Evolutionary conservation across 371 early-diverging fungal genomes (phyloP), one percentile per base, ranked within the genome.

Genomic region (Actinomortierella wolfii): DNA sequence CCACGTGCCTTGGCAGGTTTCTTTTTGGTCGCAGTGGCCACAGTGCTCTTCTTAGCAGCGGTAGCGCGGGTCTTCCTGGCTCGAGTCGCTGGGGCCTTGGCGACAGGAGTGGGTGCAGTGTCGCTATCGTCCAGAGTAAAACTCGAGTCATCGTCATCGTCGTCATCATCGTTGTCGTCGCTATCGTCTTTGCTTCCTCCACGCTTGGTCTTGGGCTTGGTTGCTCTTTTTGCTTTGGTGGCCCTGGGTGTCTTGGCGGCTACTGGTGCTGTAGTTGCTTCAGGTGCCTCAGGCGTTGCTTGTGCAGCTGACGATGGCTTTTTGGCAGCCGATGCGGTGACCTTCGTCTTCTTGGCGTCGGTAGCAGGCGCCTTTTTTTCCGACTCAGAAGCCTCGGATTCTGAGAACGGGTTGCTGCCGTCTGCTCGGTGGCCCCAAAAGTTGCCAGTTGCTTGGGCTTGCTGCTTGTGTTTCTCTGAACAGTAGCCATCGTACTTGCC

Each of bases 401-500:
- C 34, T 34, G 34, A 34, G 34, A 34, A 34, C 34, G 34, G 34
- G 34, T 34, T 34, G 34, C 34, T 11, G 34, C 34, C 34, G 34
- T 34, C 34, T 4, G 34, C 34, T 34, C 45, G 18, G 21, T 45
- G 18, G 21, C 21, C 45, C 21, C 17, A 45, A 45, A 45, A 45
- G 45, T 51, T 9, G 51, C 28, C 29, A 29, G 47, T 47, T 2
- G 47, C 21, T 39, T 39, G n/a, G 1, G 52, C 67, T 18, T 73
- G 73, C 15, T 73, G 44, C 60, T 51, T 73, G 57, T 73, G 73
- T 39, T 73, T 73, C 18, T 56, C 67, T 1, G 73, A 59, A 25
- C 73, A 73, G 54, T 73, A 73, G 18, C 73, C 73, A 34, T 73
- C 67, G 42, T 66, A 57, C 25, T 67, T 73, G 41, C 73, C 73